Percentiles rank a stretch among this genome's conserved stretches.
Conservation (phyloP, 176 grass and related monocot genomes). For the Triticum timopheevii region DNA sequence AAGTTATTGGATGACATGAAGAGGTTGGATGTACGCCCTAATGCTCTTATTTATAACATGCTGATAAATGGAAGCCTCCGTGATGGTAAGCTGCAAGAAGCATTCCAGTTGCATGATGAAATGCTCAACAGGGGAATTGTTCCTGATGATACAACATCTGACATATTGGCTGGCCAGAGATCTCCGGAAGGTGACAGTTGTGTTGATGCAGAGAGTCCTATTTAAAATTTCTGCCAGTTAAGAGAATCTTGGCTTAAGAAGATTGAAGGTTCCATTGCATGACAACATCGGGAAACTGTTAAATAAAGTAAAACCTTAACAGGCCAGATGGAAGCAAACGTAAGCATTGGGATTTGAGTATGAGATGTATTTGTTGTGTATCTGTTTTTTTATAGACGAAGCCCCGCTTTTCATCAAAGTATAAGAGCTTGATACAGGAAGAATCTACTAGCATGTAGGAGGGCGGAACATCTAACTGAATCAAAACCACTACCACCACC, state of each 20-base stretch:
- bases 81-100: slow-evolving; percentile 66
- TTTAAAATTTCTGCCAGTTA: slow-evolving; percentile 4
- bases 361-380: not conserved
- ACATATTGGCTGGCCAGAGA: slow-evolving; percentile 51
- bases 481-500: not conserved
- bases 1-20: slow-evolving; percentile 78
- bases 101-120: slow-evolving; percentile 78
- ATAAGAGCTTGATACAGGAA: not conserved
- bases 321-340: slow-evolving; percentile 16
- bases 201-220: slow-evolving; percentile 9
- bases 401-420: not conserved
- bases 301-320: slow-evolving; percentile 24
- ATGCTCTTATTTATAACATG: slow-evolving; percentile 76
- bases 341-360: slow-evolving; percentile 17
- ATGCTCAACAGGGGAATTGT: slow-evolving; percentile 73
- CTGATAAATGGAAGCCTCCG: slow-evolving; percentile 68
- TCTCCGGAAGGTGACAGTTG: slow-evolving; percentile 13
- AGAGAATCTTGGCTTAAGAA: slow-evolving; percentile 5
- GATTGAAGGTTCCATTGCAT: slow-evolving; percentile 1
- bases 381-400: not conserved
- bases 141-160: slow-evolving; percentile 64
- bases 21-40: slow-evolving; percentile 52
- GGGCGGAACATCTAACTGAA: not conserved
- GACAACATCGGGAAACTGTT: slow-evolving; percentile 12
- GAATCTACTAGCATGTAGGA: not conserved